phyloP scores from a whole-genome alignment of 2,329 filamentous ascomycete genomes.

The Grosmannia huntii region DNA sequence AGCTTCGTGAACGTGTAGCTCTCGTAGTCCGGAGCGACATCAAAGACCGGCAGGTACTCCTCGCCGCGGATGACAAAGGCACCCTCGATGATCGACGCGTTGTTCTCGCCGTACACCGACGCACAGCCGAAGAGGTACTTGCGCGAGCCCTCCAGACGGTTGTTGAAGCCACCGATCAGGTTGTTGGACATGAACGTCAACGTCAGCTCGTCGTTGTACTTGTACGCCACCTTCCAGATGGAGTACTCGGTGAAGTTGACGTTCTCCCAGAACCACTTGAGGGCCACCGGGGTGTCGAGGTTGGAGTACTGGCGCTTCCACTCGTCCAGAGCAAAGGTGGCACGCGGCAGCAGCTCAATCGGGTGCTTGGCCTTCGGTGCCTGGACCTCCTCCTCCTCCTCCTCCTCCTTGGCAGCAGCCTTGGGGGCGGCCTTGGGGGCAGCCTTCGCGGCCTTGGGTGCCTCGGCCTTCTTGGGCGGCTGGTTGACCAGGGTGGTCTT shows the following conservation, averaged over 20 bases:
- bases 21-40: slow-evolving; percentile 95
- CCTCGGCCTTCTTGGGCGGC: slow-evolving; percentile 58
- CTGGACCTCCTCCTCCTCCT: slow-evolving; percentile 34
- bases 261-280: slow-evolving; percentile 99
- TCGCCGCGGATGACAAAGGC: slow-evolving; percentile 92
- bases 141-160: slow-evolving; percentile 90
- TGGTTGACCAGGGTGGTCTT: slow-evolving; percentile 60
- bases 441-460: slow-evolving; percentile 22
- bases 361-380: slow-evolving; percentile 92
- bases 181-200: slow-evolving; percentile 98
- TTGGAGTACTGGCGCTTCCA: slow-evolving; percentile 99
- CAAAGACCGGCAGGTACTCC: slow-evolving; percentile 74
- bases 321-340: slow-evolving; percentile 80
- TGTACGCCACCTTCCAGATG: slow-evolving; percentile 89
- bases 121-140: slow-evolving; percentile 93
- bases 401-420: slow-evolving; percentile 24
- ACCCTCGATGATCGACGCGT: slow-evolving; percentile 83
- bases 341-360: slow-evolving; percentile 67
- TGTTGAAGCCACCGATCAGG: slow-evolving; percentile 95
- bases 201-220: slow-evolving; percentile 98
- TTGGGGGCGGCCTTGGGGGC: slow-evolving; percentile 29
- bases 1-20: slow-evolving; percentile 96
- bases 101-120: slow-evolving; percentile 79
- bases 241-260: slow-evolving; percentile 91
- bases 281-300: slow-evolving; percentile 69